Percentiles rank a stretch among this genome's conserved stretches.
These are phyloP conservation scores for Epichloe typhina DNA, from an alignment of 2,329 filamentous ascomycete species.

Conservation along the genomic window DNA sequence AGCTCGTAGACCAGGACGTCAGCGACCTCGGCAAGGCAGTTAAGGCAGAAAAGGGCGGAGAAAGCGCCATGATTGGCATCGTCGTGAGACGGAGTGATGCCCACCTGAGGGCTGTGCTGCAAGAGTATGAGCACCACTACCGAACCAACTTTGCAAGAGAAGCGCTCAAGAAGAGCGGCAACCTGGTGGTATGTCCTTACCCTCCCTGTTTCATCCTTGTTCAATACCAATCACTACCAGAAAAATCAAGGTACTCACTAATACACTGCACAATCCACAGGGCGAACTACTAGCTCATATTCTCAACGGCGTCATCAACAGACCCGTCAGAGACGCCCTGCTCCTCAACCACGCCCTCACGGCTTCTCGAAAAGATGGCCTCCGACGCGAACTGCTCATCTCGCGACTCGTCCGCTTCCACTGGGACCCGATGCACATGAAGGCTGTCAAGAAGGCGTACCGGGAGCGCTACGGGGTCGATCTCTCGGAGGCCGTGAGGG, in stretches of 20 bases:
- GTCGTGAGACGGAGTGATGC: slow-evolving; percentile 67
- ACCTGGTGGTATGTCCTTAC: slow-evolving; percentile 67
- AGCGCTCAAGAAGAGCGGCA: slow-evolving; percentile 76
- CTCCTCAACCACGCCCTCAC: slow-evolving; percentile 83
- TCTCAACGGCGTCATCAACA: slow-evolving; percentile 93
- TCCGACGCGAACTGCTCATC: slow-evolving; percentile 77
- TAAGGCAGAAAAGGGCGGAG: slow-evolving; percentile 65
- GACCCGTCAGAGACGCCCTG: slow-evolving; percentile 81
- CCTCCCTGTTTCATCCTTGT: background rate
- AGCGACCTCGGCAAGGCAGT: slow-evolving; percentile 55
- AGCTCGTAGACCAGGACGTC: slow-evolving; percentile 57
- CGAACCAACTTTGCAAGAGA: slow-evolving; percentile 75
- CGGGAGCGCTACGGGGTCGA: slow-evolving; percentile 60
- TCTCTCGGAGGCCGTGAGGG: slow-evolving; percentile 65
- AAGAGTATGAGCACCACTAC: slow-evolving; percentile 61
- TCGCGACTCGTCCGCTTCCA: slow-evolving; percentile 79
- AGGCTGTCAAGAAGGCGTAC: slow-evolving; percentile 68
- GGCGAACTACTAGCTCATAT: slow-evolving; percentile 91
- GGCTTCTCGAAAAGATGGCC: slow-evolving; percentile 53
- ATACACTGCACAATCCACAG: slow-evolving; percentile 29
- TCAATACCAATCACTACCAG: background rate
- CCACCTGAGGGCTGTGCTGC: slow-evolving; percentile 70
- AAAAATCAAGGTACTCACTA: too few species aligned
- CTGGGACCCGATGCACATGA: slow-evolving; percentile 79
- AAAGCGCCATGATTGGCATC: slow-evolving; percentile 76